phyloP scores from a whole-genome alignment of 2,329 filamentous ascomycete species.

The Curvularia sp. region DNA sequence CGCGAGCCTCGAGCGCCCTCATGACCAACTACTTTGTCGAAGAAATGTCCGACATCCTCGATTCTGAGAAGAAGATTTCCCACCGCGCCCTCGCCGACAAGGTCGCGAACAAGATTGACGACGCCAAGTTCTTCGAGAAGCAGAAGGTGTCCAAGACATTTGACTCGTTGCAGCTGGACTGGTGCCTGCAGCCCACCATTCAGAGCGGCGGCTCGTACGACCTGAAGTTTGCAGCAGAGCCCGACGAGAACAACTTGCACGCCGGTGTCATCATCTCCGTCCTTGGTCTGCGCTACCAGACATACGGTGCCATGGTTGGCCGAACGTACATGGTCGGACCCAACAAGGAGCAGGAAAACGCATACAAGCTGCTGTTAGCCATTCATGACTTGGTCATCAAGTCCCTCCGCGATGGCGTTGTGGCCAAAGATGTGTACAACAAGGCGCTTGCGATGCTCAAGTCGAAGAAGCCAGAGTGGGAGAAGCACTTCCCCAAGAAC shows the following conservation, averaged over 20 bases:
- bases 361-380: conserved; percentile 85
- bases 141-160: conserved; percentile 86
- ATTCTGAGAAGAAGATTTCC: conserved; percentile 96
- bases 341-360: conserved; percentile 92
- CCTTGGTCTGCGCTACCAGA: conserved; percentile 92
- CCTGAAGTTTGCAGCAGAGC: conserved; percentile 77
- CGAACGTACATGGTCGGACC: conserved; percentile 97
- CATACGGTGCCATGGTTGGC: conserved; percentile 90
- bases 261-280: conserved; percentile 93
- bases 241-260: conserved; percentile 82
- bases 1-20: conserved; percentile 89
- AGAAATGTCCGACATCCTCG: conserved; percentile 95
- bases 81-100: conserved; percentile 86
- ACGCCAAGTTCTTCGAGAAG: conserved; percentile 90
- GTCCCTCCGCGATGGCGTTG: conserved; percentile 84
- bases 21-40: conserved; percentile 98
- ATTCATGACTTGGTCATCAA: conserved; percentile 92
- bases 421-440: conserved; percentile 87
- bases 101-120: conserved; percentile 89
- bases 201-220: conserved; percentile 98
- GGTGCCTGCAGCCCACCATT: conserved; percentile 87
- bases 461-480: conserved; percentile 91
- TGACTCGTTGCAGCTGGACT: conserved; percentile 87
- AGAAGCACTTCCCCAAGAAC: conserved; percentile 93
- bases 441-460: conserved; percentile 84